phyloP scores from a whole-genome alignment of 352 stramenopile genomes.

The Pythium graminicola region DNA sequence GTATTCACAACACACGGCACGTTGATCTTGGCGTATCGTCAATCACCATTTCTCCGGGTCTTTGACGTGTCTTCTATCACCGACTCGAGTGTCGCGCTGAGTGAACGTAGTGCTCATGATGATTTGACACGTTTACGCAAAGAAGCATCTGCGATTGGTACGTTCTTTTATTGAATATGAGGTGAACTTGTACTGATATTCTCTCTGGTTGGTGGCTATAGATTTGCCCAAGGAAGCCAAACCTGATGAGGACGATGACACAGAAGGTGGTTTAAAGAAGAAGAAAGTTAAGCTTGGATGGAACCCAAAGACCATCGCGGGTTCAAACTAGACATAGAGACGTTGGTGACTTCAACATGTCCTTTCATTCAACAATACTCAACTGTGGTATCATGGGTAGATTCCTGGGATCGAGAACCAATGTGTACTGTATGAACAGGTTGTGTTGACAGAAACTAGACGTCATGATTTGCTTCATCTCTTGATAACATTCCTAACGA shows the following conservation, averaged over 20 bases:
- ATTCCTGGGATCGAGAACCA: no score
- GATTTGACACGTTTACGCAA: slow-evolving; percentile 39
- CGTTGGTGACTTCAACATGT: no score
- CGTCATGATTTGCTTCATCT: no score
- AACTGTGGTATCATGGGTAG: no score
- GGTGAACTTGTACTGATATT: no score
- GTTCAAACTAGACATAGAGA: slow-evolving; percentile 15
- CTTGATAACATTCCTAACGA: no score
- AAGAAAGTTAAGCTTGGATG: slow-evolving; percentile 63
- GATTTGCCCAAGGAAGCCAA: slow-evolving; percentile 43
- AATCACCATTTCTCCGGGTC: slow-evolving; percentile 52
- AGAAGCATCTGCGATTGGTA: slow-evolving; percentile 51
- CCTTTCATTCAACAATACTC: no score
- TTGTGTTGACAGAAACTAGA: no score
- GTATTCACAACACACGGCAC: slow-evolving; percentile 39
- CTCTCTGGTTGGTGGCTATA: no score
- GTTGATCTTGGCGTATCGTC: slow-evolving; percentile 54
- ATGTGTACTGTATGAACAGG: no score
- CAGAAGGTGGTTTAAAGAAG: slow-evolving; percentile 71
- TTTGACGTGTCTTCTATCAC: slow-evolving; percentile 35
- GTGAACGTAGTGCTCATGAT: slow-evolving; percentile 17
- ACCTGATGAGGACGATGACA: slow-evolving; percentile 46
- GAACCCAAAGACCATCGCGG: slow-evolving; percentile 31
- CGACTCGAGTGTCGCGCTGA: slow-evolving; percentile 19
- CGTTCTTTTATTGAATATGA: no score